phyloP scores from a whole-genome alignment of 1,284 basidiomycete species.

The Apiotrichum domesticum region DNA sequence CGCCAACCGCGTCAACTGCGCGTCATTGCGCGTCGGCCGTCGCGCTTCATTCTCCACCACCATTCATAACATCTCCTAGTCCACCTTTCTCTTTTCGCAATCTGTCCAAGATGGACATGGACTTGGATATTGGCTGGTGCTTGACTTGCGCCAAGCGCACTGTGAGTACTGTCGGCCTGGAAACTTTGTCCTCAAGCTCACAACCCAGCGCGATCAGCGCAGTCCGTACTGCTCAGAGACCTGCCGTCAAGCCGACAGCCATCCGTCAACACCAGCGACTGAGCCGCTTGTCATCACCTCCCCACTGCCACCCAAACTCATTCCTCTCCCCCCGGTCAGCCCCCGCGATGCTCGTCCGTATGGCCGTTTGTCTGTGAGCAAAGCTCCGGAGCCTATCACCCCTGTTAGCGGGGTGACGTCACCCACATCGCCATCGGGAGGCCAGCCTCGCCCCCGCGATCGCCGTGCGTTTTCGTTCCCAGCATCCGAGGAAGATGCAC shows the following conservation, averaged over 20 bases:
- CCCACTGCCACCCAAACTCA: constrained; percentile 17
- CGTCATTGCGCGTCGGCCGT: too few relatives aligned
- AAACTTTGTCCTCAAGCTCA: background rate
- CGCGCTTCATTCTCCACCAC: background rate
- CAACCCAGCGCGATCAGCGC: constrained; percentile 29
- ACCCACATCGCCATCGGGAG: background rate
- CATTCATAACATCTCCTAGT: background rate
- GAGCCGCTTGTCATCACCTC: constrained; percentile 23
- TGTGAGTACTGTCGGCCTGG: constrained; percentile 19
- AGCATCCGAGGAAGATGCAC: constrained; percentile 16
- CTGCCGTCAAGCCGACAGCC: constrained; percentile 29
- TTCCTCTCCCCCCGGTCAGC: background rate
- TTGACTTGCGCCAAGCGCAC: constrained; percentile 30
- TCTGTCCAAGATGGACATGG: constrained; percentile 17
- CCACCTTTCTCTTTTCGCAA: too few relatives aligned
- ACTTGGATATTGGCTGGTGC: constrained; percentile 23
- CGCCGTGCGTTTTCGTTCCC: constrained; percentile 44
- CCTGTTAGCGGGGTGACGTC: background rate
- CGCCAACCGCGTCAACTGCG: too few relatives aligned
- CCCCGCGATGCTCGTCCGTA: background rate
- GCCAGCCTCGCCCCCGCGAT: constrained; percentile 19
- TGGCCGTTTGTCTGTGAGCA: background rate
- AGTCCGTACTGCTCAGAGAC: constrained; percentile 38
- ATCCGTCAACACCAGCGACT: constrained; percentile 7
- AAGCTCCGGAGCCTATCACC: too few relatives aligned